A percentile compares a stretch with the other conserved stretches of the same genome.
Evolutionary conservation across 306 rosid species (phyloP).

Genomic region (Quercus variabilis): DNA sequence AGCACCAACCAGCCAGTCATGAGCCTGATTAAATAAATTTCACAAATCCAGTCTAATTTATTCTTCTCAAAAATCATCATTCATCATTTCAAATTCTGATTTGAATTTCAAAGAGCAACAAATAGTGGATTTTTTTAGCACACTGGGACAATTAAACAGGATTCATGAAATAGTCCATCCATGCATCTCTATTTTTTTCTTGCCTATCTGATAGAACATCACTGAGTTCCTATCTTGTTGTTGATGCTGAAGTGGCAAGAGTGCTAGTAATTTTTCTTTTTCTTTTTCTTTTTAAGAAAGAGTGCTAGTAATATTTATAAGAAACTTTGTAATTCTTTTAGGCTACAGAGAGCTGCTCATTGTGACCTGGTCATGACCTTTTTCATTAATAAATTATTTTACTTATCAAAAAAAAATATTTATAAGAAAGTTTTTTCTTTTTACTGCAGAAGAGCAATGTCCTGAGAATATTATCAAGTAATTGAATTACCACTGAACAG

Average conservation of each 20-base stretch:
- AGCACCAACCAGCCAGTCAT: not conserved
- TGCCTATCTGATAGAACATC: not conserved
- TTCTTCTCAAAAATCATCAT: not conserved
- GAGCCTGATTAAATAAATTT: not conserved
- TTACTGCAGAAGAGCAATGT: not conserved
- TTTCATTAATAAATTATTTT: no score
- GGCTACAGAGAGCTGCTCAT: no score
- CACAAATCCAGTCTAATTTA: not conserved
- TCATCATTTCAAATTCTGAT: not conserved
- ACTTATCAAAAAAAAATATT: no score
- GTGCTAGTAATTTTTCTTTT: not conserved
- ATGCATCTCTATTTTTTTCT: not conserved
- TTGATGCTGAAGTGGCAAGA: not conserved
- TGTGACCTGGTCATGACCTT: no score
- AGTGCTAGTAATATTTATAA: no score
- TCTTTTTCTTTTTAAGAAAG: no score
- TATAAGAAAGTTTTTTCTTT: not conserved
- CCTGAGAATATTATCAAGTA: not conserved
- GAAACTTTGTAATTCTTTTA: no score
- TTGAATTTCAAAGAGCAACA: not conserved
- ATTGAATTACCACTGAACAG: slow-evolving; percentile 13
- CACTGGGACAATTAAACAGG: not conserved
- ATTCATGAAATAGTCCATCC: not conserved
- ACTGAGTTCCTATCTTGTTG: not conserved
- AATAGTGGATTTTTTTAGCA: not conserved